Evolutionary conservation across 1,284 basidiomycete species (phyloP).

Genomic region (Malassezia arunalokei): DNA sequence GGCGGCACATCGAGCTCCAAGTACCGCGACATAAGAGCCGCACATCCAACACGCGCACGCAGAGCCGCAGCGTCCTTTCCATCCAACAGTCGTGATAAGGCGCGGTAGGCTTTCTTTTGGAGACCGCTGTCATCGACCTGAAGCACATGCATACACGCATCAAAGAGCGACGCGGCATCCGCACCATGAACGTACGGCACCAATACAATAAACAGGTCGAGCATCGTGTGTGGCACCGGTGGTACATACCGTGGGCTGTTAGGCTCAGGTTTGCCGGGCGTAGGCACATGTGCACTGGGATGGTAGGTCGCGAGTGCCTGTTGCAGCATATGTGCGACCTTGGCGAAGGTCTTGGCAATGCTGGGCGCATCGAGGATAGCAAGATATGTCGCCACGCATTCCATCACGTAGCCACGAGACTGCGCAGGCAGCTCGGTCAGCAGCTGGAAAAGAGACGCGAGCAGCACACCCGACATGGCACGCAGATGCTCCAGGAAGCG

Average conservation of each 20-base stretch:
- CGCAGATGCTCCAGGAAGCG: slow-evolving; percentile 64
- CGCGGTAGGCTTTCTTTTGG: slow-evolving; percentile 90
- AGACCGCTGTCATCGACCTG: slow-evolving; percentile 61
- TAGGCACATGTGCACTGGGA: slow-evolving; percentile 6
- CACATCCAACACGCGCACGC: slow-evolving; percentile 15
- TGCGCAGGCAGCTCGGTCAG: slow-evolving; percentile 72
- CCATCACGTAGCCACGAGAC: slow-evolving; percentile 68
- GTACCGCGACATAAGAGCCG: slow-evolving; percentile 23
- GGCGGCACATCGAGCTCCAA: slow-evolving; percentile 54
- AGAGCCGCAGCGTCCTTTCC: slow-evolving; percentile 18
- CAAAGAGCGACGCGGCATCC: slow-evolving; percentile 47
- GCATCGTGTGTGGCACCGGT: slow-evolving; percentile 61
- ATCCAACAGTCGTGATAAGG: slow-evolving; percentile 55
- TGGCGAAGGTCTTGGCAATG: slow-evolving; percentile 65
- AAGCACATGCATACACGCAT: slow-evolving; percentile 54
- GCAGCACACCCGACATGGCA: slow-evolving; percentile 74
- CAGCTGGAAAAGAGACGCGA: slow-evolving; percentile 92
- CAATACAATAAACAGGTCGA: slow-evolving; percentile 77
- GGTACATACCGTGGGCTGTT: slow-evolving; percentile 23
- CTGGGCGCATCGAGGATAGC: slow-evolving; percentile 56
- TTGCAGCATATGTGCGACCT: slow-evolving; percentile 65
- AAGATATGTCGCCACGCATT: slow-evolving; percentile 76
- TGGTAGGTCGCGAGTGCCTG: slow-evolving; percentile 53
- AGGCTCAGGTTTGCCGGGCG: slow-evolving; percentile 12
- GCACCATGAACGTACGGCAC: slow-evolving; percentile 52